Conservation (phyloP, 306 rosid genomes). For the Dryas octopetala region DNA sequence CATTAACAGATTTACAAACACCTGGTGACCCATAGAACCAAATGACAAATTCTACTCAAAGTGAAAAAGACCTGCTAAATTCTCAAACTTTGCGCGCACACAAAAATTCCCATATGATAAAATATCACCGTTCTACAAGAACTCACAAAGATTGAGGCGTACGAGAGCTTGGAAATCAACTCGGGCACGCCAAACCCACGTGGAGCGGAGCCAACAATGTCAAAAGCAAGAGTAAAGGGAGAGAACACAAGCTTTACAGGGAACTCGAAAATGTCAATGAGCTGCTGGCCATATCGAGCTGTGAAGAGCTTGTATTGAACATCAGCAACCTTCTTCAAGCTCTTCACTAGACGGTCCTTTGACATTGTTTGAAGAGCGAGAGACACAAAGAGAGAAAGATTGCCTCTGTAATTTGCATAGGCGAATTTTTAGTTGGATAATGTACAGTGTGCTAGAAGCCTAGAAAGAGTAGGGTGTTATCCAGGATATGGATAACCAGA, state of each 20-base stretch:
- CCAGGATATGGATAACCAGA: neutral
- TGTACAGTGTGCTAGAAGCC: neutral
- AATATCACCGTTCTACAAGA: neutral
- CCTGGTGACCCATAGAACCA: neutral
- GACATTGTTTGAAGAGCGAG: constrained; percentile 45
- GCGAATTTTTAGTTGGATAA: neutral
- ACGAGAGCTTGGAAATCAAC: constrained; percentile 84
- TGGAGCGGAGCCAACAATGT: constrained; percentile 86
- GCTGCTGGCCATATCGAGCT: constrained; percentile 59
- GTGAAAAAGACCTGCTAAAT: neutral
- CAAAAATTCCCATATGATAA: constrained; percentile 1
- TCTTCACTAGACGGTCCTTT: constrained; percentile 44
- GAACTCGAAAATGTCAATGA: constrained; percentile 66
- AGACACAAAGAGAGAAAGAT: neutral
- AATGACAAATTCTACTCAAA: constrained; percentile 3
- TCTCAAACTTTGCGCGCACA: neutral
- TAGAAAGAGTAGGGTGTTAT: neutral
- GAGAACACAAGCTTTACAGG: constrained; percentile 72
- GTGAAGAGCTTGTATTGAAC: constrained; percentile 55
- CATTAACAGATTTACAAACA: neutral
- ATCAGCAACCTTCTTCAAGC: constrained; percentile 49
- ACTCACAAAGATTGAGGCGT: constrained; percentile 80
- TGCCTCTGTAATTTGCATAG: neutral
- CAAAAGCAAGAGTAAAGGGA: constrained; percentile 74
- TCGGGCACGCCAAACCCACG: constrained; percentile 99